Conservation (phyloP, 371 early-diverging fungal species). For the Mucor velutinosus region DNA sequence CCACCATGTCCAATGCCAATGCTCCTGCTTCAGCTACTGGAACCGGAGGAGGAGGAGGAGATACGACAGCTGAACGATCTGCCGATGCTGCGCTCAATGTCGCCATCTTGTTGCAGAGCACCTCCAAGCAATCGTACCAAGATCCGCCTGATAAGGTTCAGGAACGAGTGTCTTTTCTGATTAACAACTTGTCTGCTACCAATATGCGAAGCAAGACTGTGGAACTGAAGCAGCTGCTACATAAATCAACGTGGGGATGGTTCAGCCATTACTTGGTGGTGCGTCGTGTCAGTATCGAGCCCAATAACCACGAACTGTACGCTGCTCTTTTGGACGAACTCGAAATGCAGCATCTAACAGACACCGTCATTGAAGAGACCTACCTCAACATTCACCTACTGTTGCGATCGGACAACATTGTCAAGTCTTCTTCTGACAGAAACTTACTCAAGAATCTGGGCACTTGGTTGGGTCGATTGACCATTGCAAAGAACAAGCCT, state of each 20-base stretch:
- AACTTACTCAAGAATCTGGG: slow-evolving; percentile 91
- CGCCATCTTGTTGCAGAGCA: slow-evolving; percentile 21
- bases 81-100: slow-evolving; percentile 20
- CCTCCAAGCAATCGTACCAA: slow-evolving; percentile 32
- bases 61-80: slow-evolving; percentile 29
- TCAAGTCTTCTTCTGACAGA: slow-evolving; percentile 84
- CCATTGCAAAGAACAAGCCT: slow-evolving; percentile 89
- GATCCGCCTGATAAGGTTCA: slow-evolving; percentile 74
- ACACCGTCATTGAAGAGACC: slow-evolving; percentile 86
- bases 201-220: slow-evolving; percentile 81
- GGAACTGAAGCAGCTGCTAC: slow-evolving; percentile 81
- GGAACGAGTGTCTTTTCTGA: slow-evolving; percentile 92
- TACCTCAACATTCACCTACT: slow-evolving; percentile 79
- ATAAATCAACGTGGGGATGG: slow-evolving; percentile 75
- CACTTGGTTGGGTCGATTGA: slow-evolving; percentile 95
- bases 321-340: slow-evolving; percentile 75
- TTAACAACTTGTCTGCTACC: slow-evolving; percentile 89
- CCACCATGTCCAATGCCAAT: slow-evolving; percentile 20
- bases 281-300: slow-evolving; percentile 91
- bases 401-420: slow-evolving; percentile 87
- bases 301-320: slow-evolving; percentile 91
- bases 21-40: slow-evolving; percentile 21
- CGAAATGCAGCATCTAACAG: slow-evolving; percentile 55
- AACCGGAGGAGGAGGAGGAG: slow-evolving; percentile 39
- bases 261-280: slow-evolving; percentile 92